These are phyloP conservation scores for Zalaria sp. DNA, from an alignment of 2,329 filamentous ascomycete genomes.

Conservation along the genomic window DNA sequence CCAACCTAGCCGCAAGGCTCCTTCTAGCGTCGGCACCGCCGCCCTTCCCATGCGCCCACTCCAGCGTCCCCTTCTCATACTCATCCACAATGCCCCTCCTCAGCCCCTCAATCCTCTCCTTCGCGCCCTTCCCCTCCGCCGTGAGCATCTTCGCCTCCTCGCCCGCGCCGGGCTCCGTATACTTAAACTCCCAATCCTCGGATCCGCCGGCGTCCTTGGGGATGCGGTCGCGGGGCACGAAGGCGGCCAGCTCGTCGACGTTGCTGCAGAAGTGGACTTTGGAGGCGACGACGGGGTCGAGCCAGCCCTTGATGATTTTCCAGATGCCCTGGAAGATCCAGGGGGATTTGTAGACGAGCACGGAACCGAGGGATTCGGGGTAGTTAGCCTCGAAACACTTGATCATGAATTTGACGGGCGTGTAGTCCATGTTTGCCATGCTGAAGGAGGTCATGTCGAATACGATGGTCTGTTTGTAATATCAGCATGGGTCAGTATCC, in stretches of 20 bases:
- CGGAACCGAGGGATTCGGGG: constrained; percentile 76
- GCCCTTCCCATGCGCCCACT: constrained; percentile 51
- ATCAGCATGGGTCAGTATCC: neutral
- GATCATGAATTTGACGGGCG: constrained; percentile 97
- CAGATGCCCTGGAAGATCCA: constrained; percentile 98
- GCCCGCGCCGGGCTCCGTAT: constrained; percentile 57
- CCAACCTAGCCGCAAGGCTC: constrained; percentile 47
- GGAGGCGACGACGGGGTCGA: constrained; percentile 91
- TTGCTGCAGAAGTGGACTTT: constrained; percentile 92
- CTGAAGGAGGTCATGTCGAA: constrained; percentile 51
- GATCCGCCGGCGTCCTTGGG: constrained; percentile 74
- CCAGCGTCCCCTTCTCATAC: constrained; percentile 59
- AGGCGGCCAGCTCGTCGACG: constrained; percentile 61
- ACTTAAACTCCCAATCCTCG: constrained; percentile 73
- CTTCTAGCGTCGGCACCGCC: constrained; percentile 39
- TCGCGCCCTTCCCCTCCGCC: constrained; percentile 39
- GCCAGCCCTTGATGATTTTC: constrained; percentile 90
- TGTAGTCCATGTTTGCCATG: constrained; percentile 71
- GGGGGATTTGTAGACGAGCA: constrained; percentile 88
- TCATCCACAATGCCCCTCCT: constrained; percentile 52
- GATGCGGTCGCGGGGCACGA: constrained; percentile 57
- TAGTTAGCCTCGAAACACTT: constrained; percentile 99
- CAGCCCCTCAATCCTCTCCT: constrained; percentile 48
- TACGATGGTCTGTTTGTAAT: constrained; percentile 54
- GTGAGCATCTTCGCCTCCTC: constrained; percentile 59